Base-by-base conservation (phyloP, 805 yeast species). In the Blastobotrys chiropterorum region DNA sequence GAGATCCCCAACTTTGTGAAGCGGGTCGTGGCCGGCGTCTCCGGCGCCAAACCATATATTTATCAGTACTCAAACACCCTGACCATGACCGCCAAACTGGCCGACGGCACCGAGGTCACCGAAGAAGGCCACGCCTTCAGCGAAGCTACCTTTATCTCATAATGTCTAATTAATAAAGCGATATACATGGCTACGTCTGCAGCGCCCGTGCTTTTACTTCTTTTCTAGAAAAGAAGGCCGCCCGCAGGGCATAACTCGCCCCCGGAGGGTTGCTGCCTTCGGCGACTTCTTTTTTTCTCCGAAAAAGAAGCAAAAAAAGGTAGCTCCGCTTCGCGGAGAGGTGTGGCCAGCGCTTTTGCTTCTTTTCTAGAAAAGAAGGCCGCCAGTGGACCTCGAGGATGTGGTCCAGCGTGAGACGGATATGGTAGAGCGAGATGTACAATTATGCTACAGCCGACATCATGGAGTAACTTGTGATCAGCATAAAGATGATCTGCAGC, bases 1-100 rank as follows among this genome's bases (percentile, higher is more conserved):
- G 98, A 94, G 72, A 84, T 94, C 53, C 99, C 99, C 22, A 83
- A 81, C 57, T 90, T 94, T 70, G 95, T 94, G 59, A 94, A 92
- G 72, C 86, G 83, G 62, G 86, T 94, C 53, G 98, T 88, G 45
- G 82, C 90, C 56, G 96, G 96, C 53, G 95, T 92, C 50, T 94
- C 94, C 14, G 99, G 98, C 48, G 84, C 98, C 22, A 87, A 85
- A 67, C 99, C 99, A n/a, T 92, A 80, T 73, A 92, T 94, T 63
- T 94, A 90, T 71, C 98, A 94, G 73, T 94, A 81, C 72, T 79
- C 85, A 67, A 84, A 87, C 66, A 77, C 78, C 50, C 72, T 83
- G 64, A 68, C 72, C 4, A 72, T 86, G 55, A 74, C 70, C 56
- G 63, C 73, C 42, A 58, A 56, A 31, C 71, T 67, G 14, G 67